These are phyloP conservation scores for Ceratobasidium papillatum DNA, from an alignment of 1,284 basidiomycete species.

Conservation along the genomic window DNA sequence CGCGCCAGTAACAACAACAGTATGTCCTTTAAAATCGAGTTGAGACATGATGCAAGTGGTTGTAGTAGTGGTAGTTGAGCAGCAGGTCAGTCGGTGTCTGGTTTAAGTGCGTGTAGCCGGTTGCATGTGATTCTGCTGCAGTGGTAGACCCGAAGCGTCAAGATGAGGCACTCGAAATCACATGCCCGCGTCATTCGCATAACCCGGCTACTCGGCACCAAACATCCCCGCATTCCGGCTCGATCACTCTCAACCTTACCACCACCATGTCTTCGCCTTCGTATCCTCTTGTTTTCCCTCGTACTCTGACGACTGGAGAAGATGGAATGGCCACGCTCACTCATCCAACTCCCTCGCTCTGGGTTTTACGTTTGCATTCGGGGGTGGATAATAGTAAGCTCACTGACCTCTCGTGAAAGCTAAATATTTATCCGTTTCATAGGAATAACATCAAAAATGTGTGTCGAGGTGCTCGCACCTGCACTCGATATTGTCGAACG, in stretches of 20 bases:
- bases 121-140: slow-evolving; percentile 25
- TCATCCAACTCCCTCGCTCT: slow-evolving; percentile 53
- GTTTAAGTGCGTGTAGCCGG: slow-evolving; percentile 24
- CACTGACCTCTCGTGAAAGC: background rate
- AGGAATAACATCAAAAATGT: slow-evolving; percentile 59
- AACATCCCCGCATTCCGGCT: background rate
- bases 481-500: slow-evolving; percentile 81
- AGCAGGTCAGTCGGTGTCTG: background rate
- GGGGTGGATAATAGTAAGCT: slow-evolving; percentile 74
- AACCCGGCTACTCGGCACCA: slow-evolving; percentile 12
- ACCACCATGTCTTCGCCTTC: slow-evolving; percentile 5
- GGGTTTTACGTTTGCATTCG: slow-evolving; percentile 81
- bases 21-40: slow-evolving; percentile 89
- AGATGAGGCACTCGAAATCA: slow-evolving; percentile 3
- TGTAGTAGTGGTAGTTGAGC: slow-evolving; percentile 2
- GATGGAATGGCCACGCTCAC: slow-evolving; percentile 41
- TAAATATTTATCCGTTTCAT: background rate
- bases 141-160: slow-evolving; percentile 2
- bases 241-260: background rate
- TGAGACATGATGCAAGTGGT: slow-evolving; percentile 35
- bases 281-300: slow-evolving; percentile 31
- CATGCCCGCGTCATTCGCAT: slow-evolving; percentile 17
- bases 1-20: slow-evolving; percentile 94
- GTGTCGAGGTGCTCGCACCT: slow-evolving; percentile 71
- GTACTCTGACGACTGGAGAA: slow-evolving; percentile 28